A percentile compares a stretch with the other conserved stretches of the same genome.
phyloP scores from a whole-genome alignment of 2,329 filamentous ascomycete species.

The Exophiala bonariae region DNA sequence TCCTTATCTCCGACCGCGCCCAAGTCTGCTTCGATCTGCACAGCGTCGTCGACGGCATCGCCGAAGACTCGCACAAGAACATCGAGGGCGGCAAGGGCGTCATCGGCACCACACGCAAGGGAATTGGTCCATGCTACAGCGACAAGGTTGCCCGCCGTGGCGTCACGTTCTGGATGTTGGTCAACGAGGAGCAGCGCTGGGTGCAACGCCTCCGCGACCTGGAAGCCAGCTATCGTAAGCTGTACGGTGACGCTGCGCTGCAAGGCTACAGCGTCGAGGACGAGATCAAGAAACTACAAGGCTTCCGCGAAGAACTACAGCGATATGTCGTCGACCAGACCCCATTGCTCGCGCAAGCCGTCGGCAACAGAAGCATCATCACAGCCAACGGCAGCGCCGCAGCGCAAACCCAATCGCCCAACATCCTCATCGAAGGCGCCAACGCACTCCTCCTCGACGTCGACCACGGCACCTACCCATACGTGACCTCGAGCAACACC shows the following conservation, averaged over 20 bases:
- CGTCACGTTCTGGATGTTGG: conserved; percentile 55
- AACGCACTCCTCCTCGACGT: conserved; percentile 65
- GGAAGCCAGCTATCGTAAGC: conserved; percentile 51
- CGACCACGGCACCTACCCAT: conserved; percentile 54
- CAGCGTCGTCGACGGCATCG: conserved; percentile 46
- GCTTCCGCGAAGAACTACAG: conserved; percentile 46
- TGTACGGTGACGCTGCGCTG: conserved; percentile 55
- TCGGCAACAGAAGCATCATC: conserved; percentile 26
- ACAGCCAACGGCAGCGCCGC: conserved; percentile 37
- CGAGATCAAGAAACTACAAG: conserved; percentile 52
- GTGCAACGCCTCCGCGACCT: conserved; percentile 30
- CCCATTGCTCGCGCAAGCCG: conserved; percentile 21
- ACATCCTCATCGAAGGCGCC: conserved; percentile 63
- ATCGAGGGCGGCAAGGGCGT: conserved; percentile 39
- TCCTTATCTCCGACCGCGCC: conserved; percentile 48
- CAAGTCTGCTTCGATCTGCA: conserved; percentile 48
- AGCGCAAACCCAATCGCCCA: conserved; percentile 53
- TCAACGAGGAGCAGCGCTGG: conserved; percentile 31
- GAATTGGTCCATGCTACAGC: conserved; percentile 61
- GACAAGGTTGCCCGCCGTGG: conserved; percentile 62
- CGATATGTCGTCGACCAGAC: conserved; percentile 53
- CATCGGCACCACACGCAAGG: conserved; percentile 51
- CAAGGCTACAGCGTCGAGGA: conserved; percentile 60
- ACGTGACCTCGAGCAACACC: conserved; percentile 49
- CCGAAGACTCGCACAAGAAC: conserved; percentile 40